Base-by-base conservation (phyloP, 2,329 filamentous ascomycete species). In the Fusarium sp. region DNA sequence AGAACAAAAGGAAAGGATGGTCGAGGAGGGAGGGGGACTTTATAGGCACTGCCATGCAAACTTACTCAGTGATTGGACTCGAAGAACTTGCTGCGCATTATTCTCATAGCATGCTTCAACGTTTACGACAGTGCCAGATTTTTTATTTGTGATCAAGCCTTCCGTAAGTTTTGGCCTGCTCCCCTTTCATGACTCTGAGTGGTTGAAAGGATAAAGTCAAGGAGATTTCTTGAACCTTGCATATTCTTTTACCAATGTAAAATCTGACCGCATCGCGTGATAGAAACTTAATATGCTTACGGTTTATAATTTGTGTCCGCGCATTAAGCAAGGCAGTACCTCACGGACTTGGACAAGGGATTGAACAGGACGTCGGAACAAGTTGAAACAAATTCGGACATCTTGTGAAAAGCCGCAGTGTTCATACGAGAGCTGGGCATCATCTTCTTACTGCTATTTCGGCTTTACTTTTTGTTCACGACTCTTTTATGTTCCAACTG, bases 351-450 rank as follows among this genome's bases (percentile, higher is more conserved):
- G 32, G 16, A 18, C 16, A 11, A 12, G 34, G 12, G 18, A n/a
- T 0, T 38, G 10, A 38, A n/a, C 18, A 7, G 9, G 34, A 11
- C 1, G 18, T 11, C 6, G 5, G 7, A n/a, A 12, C 18, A 11
- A 11, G n/a, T n/a, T n/a, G n/a, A n/a, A n/a, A n/a, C n/a, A n/a
- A n/a, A n/a, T n/a, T n/a, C n/a, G n/a, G 5, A 11, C 34, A 38
- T 11, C 18, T 38, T 38, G 9, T 11, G 0, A 11, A n/a, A 6
- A 0, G 0, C 9, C 3, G 34, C 3, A 6, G 34, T 11, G 34
- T 34, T 18, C 16, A 6, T 18, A 18, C 8, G 2, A 34, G 2
- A 5, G 5, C 16, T 34, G 5, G 2, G 3, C 2, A 12, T 12
- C 9, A 4, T 38, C 6, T n/a, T 38, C 34, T 11, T n/a, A 7